Conservation (phyloP, 257 asterid species). For the Prunella vulgaris region DNA sequence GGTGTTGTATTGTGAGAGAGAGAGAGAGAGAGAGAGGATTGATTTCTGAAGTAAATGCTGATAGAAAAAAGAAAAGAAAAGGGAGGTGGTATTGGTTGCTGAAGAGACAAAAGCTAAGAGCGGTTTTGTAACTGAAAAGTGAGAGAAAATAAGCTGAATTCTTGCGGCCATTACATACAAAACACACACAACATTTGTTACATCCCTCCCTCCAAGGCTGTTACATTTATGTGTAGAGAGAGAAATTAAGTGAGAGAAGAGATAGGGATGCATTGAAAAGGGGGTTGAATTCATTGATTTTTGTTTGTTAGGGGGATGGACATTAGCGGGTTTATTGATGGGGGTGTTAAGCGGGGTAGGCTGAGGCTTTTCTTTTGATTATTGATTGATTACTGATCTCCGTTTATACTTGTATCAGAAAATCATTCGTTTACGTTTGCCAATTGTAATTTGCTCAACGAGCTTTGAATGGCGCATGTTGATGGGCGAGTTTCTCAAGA, state of each 20-base stretch:
- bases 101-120: constrained; percentile 47
- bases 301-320: constrained; percentile 24
- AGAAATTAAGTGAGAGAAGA: too few species aligned
- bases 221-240: constrained; percentile 28
- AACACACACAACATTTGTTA: constrained; percentile 31
- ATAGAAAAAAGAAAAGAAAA: constrained; percentile 17
- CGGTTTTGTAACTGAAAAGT: constrained; percentile 80
- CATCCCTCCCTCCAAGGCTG: constrained; percentile 30
- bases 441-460: not conserved
- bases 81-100: constrained; percentile 35
- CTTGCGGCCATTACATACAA: constrained; percentile 35
- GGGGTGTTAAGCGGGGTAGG: too few species aligned
- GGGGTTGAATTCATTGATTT: constrained; percentile 22
- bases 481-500: constrained; percentile 35
- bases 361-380: constrained; percentile 25
- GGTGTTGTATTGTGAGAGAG: constrained; percentile 6
- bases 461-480: constrained; percentile 50
- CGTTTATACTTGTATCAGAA: not conserved
- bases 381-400: constrained; percentile 25
- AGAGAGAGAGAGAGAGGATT: constrained; percentile 3
- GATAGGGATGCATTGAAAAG: constrained; percentile 28
- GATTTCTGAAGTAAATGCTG: constrained; percentile 18
- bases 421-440: not conserved
- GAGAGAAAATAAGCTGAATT: constrained; percentile 41
- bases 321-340: not conserved